Evolutionary conservation across 2,329 filamentous ascomycete genomes (phyloP).

Genomic region (Claviceps lovelessii): DNA sequence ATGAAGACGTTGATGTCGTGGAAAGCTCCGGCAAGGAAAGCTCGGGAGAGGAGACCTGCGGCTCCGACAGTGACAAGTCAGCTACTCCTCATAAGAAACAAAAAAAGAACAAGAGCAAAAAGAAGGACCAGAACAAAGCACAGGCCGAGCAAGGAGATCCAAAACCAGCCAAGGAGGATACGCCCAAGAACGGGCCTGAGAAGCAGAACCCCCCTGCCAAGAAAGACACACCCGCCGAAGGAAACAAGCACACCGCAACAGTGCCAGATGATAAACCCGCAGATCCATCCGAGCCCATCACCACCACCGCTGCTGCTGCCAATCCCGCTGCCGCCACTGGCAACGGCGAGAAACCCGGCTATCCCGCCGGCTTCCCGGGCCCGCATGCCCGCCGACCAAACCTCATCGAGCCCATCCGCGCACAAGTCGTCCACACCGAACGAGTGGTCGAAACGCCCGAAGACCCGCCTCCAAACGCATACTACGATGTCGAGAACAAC

Average conservation of each 20-base stretch:
- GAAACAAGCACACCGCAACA: slow-evolving; percentile 5
- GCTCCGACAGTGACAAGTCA: slow-evolving; percentile 7
- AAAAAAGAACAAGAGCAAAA: slow-evolving; percentile 5
- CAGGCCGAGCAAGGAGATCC: slow-evolving; percentile 5
- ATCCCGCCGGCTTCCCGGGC: slow-evolving; percentile 15
- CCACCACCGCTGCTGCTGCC: too few relatives aligned
- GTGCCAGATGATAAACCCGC: slow-evolving; percentile 4
- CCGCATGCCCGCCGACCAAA: slow-evolving; percentile 25
- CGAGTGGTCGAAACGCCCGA: slow-evolving; percentile 36
- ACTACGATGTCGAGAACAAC: slow-evolving; percentile 37
- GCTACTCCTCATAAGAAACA: background rate
- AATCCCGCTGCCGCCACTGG: slow-evolving; percentile 1
- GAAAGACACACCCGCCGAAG: background rate
- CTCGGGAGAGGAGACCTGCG: slow-evolving; percentile 6
- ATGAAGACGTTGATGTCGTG: slow-evolving; percentile 8
- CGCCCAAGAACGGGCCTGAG: slow-evolving; percentile 1
- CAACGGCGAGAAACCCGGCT: slow-evolving; percentile 11
- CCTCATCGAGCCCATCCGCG: slow-evolving; percentile 32
- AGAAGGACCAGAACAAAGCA: background rate
- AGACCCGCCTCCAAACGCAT: slow-evolving; percentile 46
- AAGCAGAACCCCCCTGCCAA: background rate
- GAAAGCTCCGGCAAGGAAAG: slow-evolving; percentile 9
- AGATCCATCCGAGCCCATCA: slow-evolving; percentile 1
- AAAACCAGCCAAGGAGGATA: slow-evolving; percentile 7
- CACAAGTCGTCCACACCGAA: slow-evolving; percentile 39